These are phyloP conservation scores for Lentinula lateritia DNA, from an alignment of 768 basidiomycete species.

Conservation along the genomic window DNA sequence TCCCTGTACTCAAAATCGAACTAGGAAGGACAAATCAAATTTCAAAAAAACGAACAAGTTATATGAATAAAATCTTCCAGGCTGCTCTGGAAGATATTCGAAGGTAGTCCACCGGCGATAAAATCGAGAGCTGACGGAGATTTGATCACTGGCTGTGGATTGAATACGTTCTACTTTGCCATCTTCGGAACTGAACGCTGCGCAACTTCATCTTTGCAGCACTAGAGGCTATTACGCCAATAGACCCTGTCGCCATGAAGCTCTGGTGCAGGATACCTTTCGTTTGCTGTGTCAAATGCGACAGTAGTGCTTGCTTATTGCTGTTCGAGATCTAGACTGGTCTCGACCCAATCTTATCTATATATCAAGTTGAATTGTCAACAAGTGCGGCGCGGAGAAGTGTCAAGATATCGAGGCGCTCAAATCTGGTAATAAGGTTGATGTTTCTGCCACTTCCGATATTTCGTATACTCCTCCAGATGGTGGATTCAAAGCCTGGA, in stretches of 20 bases:
- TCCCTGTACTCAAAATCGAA: too few species aligned
- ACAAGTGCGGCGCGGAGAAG: not conserved
- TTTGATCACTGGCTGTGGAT: not conserved
- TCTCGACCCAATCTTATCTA: too few species aligned
- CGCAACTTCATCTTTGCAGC: too few species aligned
- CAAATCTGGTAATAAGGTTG: not conserved
- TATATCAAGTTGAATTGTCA: too few species aligned
- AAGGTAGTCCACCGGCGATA: not conserved
- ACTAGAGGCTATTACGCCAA: too few species aligned
- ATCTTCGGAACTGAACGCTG: too few species aligned
- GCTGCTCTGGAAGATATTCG: not conserved
- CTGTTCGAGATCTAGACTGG: too few species aligned
- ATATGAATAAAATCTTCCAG: not conserved
- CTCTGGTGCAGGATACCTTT: too few species aligned
- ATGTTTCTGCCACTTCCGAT: not conserved
- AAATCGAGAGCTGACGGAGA: not conserved
- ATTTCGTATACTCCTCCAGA: conserved; percentile 1
- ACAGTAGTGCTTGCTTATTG: too few species aligned
- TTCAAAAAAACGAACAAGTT: not conserved
- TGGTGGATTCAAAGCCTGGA: conserved; percentile 6
- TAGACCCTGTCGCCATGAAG: too few species aligned
- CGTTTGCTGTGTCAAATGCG: too few species aligned
- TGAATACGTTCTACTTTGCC: too few species aligned
- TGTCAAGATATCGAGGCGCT: not conserved
- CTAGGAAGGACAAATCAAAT: not conserved